Conservation (phyloP, 169 alveolate species). For the Plasmodium reichenowi region DNA sequence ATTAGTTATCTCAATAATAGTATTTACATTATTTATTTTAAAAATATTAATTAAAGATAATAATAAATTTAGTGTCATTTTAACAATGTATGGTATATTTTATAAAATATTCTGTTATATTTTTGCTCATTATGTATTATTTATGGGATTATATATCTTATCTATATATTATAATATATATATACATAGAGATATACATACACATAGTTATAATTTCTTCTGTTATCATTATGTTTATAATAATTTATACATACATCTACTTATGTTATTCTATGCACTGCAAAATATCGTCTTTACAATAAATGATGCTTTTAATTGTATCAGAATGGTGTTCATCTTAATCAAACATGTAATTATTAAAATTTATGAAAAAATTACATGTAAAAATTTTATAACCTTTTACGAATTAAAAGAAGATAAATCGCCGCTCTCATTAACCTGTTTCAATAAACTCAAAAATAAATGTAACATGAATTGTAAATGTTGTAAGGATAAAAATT, state of each 20-base stretch:
- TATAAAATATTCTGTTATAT: constrained; percentile 65
- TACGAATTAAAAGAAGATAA: constrained; percentile 71
- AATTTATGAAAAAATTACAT: constrained; percentile 67
- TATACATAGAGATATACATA: constrained; percentile 43
- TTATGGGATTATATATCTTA: constrained; percentile 65
- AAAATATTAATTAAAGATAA: constrained; percentile 53
- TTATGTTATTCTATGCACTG: constrained; percentile 61
- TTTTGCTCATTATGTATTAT: constrained; percentile 68
- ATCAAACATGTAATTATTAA: constrained; percentile 42
- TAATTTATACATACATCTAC: constrained; percentile 56
- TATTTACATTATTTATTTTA: constrained; percentile 50
- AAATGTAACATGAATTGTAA: constrained; percentile 25
- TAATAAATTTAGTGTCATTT: constrained; percentile 59
- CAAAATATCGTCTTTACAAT: constrained; percentile 66
- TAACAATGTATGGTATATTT: constrained; percentile 67
- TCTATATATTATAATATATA: constrained; percentile 57
- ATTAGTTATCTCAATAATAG: constrained; percentile 61
- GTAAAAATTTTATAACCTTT: constrained; percentile 70
- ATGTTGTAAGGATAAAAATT: constrained; percentile 67
- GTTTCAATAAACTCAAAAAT: constrained; percentile 43
- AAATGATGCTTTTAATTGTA: constrained; percentile 62
- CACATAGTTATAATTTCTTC: constrained; percentile 54
- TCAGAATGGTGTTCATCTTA: constrained; percentile 40
- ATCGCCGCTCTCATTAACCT: constrained; percentile 41
- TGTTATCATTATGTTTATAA: constrained; percentile 68